A percentile compares a stretch with the other conserved stretches of the same genome.
Conservation (phyloP, 169 alveolate species). For the Cryptosporidium muris region DNA sequence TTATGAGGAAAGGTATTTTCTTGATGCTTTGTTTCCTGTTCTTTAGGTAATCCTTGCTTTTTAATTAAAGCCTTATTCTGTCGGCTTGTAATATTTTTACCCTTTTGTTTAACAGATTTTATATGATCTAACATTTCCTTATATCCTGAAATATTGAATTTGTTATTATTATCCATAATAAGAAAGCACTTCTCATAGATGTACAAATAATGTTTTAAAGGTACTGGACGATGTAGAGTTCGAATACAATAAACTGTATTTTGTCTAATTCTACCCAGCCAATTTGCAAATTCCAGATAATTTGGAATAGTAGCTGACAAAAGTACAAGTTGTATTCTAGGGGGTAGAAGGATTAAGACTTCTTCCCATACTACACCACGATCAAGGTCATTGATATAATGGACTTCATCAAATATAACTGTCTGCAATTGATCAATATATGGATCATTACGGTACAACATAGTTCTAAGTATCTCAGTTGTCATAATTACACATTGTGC, state of each 20-base stretch:
- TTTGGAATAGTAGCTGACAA: conserved; percentile 98
- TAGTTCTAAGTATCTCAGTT: conserved; percentile 95
- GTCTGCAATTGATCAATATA: conserved; percentile 90
- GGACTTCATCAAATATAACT: conserved; percentile 99
- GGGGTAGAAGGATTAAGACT: conserved; percentile 93
- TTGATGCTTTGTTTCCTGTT: background rate
- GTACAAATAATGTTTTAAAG: conserved; percentile 92
- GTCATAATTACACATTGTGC: conserved; percentile 98
- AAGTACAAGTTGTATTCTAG: conserved; percentile 91
- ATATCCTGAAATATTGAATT: conserved; percentile 68
- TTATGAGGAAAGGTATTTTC: background rate
- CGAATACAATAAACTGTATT: conserved; percentile 92
- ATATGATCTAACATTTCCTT: conserved; percentile 69
- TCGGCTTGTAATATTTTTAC: conserved; percentile 15
- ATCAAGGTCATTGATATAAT: conserved; percentile 94
- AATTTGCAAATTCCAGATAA: conserved; percentile 96
- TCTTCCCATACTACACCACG: conserved; percentile 99
- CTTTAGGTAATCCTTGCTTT: background rate
- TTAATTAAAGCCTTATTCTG: conserved; percentile 7
- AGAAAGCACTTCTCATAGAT: conserved; percentile 80
- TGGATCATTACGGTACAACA: conserved; percentile 88
- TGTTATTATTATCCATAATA: conserved; percentile 73
- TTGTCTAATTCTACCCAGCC: conserved; percentile 95
- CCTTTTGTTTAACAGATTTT: conserved; percentile 4
- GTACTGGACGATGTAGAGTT: conserved; percentile 95